These are phyloP conservation scores for Fusarium albidum DNA, from an alignment of 2,329 filamentous ascomycete genomes.

Conservation along the genomic window DNA sequence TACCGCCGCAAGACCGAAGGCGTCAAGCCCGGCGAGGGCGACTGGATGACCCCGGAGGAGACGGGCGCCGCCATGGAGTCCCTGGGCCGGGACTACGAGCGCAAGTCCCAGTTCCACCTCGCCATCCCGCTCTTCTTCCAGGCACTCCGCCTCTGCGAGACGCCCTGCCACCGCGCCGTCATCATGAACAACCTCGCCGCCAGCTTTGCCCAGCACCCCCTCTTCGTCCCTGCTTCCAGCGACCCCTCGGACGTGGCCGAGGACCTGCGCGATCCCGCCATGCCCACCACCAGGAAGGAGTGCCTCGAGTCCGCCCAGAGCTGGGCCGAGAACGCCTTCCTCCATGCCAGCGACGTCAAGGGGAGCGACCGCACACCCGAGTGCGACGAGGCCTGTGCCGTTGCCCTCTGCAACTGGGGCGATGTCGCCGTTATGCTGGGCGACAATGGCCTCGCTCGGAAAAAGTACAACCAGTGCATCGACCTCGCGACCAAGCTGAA, in stretches of 20 bases:
- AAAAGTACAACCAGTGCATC: conserved; percentile 74
- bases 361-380: conserved; percentile 75
- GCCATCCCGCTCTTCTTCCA: conserved; percentile 88
- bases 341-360: conserved; percentile 70
- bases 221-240: conserved; percentile 43
- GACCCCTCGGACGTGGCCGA: conserved; percentile 42
- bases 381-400: conserved; percentile 84
- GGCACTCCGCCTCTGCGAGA: conserved; percentile 73
- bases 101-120: conserved; percentile 78
- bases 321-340: conserved; percentile 82
- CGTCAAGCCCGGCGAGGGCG: conserved; percentile 73
- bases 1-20: conserved; percentile 72
- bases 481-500: conserved; percentile 64
- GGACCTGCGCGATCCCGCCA: conserved; percentile 40
- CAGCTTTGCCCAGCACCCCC: conserved; percentile 73
- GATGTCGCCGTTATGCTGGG: conserved; percentile 83
- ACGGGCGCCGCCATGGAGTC: conserved; percentile 79
- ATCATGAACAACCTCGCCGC: conserved; percentile 87
- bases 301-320: conserved; percentile 74
- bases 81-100: conserved; percentile 79
- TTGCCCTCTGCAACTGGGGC: conserved; percentile 85
- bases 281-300: conserved; percentile 60
- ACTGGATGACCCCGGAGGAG: conserved; percentile 75
- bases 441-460: conserved; percentile 69
- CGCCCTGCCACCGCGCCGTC: conserved; percentile 79